Evolutionary conservation across 768 basidiomycete species (phyloP).

Genomic region (Peribolospora baueri): DNA sequence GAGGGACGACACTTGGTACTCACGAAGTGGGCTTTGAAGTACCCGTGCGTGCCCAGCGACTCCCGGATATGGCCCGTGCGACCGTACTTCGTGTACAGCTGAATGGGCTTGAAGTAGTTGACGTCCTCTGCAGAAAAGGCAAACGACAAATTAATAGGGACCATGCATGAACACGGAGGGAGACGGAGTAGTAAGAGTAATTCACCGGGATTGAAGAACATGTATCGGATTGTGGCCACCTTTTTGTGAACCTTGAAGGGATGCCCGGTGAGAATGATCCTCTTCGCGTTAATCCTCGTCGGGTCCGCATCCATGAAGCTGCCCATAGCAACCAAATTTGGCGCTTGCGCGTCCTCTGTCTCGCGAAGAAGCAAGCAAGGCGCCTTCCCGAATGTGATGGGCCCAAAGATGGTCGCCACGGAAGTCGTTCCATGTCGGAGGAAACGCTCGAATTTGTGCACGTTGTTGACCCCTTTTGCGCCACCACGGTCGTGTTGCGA

Average conservation of each 20-base stretch:
- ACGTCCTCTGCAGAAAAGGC: slow-evolving; percentile 39
- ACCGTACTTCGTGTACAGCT: slow-evolving; percentile 76
- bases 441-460: slow-evolving; percentile 86
- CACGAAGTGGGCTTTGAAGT: slow-evolving; percentile 75
- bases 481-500: slow-evolving; percentile 79
- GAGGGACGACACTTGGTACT: background rate
- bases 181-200: background rate
- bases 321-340: slow-evolving; percentile 45
- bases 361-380: slow-evolving; percentile 56
- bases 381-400: slow-evolving; percentile 63
- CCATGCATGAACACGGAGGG: background rate
- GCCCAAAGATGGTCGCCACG: slow-evolving; percentile 73
- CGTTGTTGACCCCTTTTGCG: slow-evolving; percentile 78
- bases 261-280: slow-evolving; percentile 83
- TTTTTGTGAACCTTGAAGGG: slow-evolving; percentile 94
- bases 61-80: slow-evolving; percentile 70
- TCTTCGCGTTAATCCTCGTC: slow-evolving; percentile 71
- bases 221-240: slow-evolving; percentile 87
- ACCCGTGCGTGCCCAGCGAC: slow-evolving; percentile 86
- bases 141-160: slow-evolving; percentile 1
- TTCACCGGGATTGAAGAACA: slow-evolving; percentile 82
- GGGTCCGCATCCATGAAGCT: slow-evolving; percentile 71
- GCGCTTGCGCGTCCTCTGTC: slow-evolving; percentile 33
- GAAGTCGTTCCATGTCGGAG: slow-evolving; percentile 47
- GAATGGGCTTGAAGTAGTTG: slow-evolving; percentile 75